phyloP scores from a whole-genome alignment of 345 rosid species.

The Citrus maxima region DNA sequence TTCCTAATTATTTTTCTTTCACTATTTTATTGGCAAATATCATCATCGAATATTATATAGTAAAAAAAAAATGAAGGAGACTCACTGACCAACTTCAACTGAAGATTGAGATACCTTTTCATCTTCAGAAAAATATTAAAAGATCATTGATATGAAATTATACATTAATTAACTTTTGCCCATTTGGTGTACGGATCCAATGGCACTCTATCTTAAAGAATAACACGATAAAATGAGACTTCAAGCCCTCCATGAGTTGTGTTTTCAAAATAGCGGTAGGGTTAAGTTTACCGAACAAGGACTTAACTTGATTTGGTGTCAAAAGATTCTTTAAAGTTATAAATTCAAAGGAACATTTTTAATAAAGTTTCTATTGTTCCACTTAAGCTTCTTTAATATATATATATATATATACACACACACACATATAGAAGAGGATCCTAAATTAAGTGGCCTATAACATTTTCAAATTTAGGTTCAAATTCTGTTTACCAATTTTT shows the following conservation, averaged over 20 bases:
- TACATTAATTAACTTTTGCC: neutral
- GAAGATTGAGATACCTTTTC: slow-evolving; percentile 5
- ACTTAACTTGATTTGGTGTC: no score
- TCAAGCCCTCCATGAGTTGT: neutral
- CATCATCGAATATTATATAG: neutral
- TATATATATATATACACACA: no score
- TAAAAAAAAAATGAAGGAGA: neutral
- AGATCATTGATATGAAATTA: neutral
- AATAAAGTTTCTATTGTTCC: no score
- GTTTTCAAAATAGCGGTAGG: neutral
- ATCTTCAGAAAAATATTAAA: neutral
- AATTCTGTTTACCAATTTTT: no score
- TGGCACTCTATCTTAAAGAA: neutral
- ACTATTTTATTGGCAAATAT: neutral
- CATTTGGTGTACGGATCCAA: neutral
- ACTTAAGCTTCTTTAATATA: no score
- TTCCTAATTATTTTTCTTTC: neutral
- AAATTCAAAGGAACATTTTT: no score
- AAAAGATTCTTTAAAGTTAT: no score
- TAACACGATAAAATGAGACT: neutral
- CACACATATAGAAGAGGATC: no score
- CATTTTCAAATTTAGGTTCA: no score
- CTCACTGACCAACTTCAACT: slow-evolving; percentile 7
- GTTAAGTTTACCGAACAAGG: neutral
- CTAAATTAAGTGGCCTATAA: no score